Percentiles rank a stretch among this genome's conserved stretches.
Conservation (phyloP, 108 stramenopile species). For the Poteriospumella lacustris region DNA sequence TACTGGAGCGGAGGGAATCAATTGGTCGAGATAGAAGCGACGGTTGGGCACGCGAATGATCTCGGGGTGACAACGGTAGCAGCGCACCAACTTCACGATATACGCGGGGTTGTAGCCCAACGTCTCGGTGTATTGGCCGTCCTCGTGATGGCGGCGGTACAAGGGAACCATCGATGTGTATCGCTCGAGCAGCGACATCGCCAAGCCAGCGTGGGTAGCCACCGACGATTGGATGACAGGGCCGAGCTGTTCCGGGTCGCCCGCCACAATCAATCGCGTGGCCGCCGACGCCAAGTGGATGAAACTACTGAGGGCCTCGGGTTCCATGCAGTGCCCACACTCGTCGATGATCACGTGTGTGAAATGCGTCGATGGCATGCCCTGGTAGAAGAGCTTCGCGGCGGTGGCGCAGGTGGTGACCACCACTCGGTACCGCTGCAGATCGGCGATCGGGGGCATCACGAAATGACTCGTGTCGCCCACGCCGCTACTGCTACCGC, state of each 20-base stretch:
- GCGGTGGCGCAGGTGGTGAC: conserved; percentile 16
- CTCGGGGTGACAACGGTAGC: conserved; percentile 24
- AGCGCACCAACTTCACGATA: conserved; percentile 6
- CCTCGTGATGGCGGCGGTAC: background rate
- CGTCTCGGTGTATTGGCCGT: background rate
- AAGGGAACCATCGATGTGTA: background rate
- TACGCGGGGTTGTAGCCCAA: background rate
- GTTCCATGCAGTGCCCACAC: conserved; percentile 10
- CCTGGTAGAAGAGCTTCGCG: background rate
- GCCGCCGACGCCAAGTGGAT: background rate
- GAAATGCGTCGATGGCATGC: conserved; percentile 1
- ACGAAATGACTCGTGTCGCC: too few relatives aligned
- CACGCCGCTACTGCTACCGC: too few relatives aligned
- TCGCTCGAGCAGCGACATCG: background rate
- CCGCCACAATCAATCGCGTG: conserved; percentile 4
- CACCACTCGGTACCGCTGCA: background rate
- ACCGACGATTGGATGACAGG: background rate
- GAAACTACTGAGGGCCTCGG: background rate
- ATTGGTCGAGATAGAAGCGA: background rate
- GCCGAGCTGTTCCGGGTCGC: conserved; percentile 18
- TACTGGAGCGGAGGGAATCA: background rate
- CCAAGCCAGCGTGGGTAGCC: background rate
- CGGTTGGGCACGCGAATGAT: conserved; percentile 13
- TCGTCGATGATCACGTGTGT: background rate
- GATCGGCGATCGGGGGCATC: background rate